Conservation (phyloP, 2,329 filamentous ascomycete genomes). For the Fusarium hainanense region DNA sequence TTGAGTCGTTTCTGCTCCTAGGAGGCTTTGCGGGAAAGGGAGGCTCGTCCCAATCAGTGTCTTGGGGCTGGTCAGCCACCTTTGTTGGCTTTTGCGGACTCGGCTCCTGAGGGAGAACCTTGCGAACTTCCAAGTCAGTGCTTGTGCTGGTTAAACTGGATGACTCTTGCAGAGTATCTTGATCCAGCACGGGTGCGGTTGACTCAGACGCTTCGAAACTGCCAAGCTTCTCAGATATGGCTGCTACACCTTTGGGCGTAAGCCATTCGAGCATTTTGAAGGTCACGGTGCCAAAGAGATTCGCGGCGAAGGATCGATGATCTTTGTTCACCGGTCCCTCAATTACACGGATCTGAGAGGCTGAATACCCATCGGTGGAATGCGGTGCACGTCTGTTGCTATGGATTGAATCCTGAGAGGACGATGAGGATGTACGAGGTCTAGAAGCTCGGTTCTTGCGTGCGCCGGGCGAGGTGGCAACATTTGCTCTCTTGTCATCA, state of each 20-base stretch:
- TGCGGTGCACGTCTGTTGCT: not conserved
- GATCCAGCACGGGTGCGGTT: not conserved
- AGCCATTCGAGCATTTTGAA: conserved; percentile 79
- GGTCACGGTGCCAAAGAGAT: conserved; percentile 72
- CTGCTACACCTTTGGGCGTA: conserved; percentile 66
- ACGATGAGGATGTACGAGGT: conserved; percentile 13
- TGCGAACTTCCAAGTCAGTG: not conserved
- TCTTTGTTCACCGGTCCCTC: conserved; percentile 65
- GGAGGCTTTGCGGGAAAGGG: not conserved
- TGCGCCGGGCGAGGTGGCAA: conserved; percentile 1
- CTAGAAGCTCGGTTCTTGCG: conserved; percentile 16
- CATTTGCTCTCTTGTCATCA: conserved; percentile 29
- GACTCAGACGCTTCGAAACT: conserved; percentile 8
- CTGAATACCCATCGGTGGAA: not conserved
- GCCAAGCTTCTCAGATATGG: conserved; percentile 56
- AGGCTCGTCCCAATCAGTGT: conserved; percentile 8
- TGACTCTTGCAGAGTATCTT: not conserved
- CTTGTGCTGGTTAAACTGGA: not conserved
- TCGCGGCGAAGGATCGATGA: conserved; percentile 70
- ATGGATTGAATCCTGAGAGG: conserved; percentile 1
- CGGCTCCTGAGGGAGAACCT: not conserved
- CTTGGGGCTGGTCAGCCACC: not conserved
- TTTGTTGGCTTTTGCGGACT: not conserved
- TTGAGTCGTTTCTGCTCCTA: conserved; percentile 23
- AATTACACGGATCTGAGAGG: conserved; percentile 52